phyloP scores from a whole-genome alignment of 192 early-diverging fungal genomes.

The Helicostylum pulchrum region DNA sequence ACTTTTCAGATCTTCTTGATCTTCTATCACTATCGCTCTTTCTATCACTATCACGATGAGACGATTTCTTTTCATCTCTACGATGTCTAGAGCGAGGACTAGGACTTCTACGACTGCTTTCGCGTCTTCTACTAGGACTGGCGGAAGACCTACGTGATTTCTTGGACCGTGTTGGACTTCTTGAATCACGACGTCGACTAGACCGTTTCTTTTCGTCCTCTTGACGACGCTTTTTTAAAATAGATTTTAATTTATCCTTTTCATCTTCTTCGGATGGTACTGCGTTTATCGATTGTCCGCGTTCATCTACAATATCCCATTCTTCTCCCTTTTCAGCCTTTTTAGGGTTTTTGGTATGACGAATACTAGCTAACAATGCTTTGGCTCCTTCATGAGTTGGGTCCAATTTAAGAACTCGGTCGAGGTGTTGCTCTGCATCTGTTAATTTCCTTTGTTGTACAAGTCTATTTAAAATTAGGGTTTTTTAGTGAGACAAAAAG shows the following conservation, averaged over 20 bases:
- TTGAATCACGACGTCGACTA: not conserved
- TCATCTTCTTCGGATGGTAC: not conserved
- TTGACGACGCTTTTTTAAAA: not conserved
- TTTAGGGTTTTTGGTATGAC: slow-evolving; percentile 12
- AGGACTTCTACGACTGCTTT: not conserved
- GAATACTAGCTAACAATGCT: slow-evolving; percentile 21
- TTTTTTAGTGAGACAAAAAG: no score
- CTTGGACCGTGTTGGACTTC: not conserved
- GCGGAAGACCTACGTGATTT: not conserved
- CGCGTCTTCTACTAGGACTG: not conserved
- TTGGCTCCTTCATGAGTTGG: slow-evolving; percentile 47
- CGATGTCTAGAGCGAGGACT: not conserved
- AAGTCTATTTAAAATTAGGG: slow-evolving; percentile 8
- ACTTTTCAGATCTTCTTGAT: not conserved
- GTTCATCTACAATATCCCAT: slow-evolving; percentile 9
- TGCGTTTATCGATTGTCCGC: not conserved
- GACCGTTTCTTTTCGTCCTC: slow-evolving; percentile 5
- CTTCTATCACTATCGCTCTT: not conserved
- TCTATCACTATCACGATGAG: not conserved
- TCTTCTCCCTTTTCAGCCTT: slow-evolving; percentile 11
- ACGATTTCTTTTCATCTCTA: not conserved
- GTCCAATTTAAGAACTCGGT: slow-evolving; percentile 46
- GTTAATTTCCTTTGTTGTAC: slow-evolving; percentile 37
- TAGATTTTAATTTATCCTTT: not conserved
- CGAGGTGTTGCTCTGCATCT: slow-evolving; percentile 55